phyloP scores from a whole-genome alignment of 2,329 filamentous ascomycete genomes.

The Pseudogymnoascus sp. region DNA sequence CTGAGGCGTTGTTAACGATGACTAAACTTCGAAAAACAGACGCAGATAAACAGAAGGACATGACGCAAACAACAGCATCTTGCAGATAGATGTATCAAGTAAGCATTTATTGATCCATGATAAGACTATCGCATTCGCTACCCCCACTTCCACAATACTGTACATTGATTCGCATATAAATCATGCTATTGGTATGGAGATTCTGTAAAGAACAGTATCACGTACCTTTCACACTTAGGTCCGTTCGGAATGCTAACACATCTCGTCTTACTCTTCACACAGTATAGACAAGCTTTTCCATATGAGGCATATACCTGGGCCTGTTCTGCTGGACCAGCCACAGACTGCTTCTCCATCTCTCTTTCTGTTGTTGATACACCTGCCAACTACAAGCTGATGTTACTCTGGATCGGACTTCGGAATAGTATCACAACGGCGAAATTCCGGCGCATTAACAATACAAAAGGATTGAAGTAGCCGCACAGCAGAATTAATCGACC shows the following conservation, averaged over 20 bases:
- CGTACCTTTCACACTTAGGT: conserved; percentile 13
- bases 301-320: conserved; percentile 10
- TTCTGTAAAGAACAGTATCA: not conserved
- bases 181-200: not conserved
- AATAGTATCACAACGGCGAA: not conserved
- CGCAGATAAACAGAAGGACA: not conserved
- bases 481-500: not conserved
- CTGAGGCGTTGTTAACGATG: conserved; percentile 6
- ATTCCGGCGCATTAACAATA: not conserved
- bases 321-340: not conserved
- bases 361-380: not conserved
- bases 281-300: conserved; percentile 14
- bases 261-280: conserved; percentile 13
- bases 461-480: not conserved
- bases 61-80: not conserved
- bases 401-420: not conserved
- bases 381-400: not conserved
- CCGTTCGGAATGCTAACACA: conserved; percentile 6
- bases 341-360: not conserved
- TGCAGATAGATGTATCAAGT: not conserved
- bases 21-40: not conserved
- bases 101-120: not conserved
- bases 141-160: not conserved
- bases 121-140: not conserved
- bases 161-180: not conserved